Conservation (phyloP, 1,284 basidiomycete genomes). For the Chalciporus sp. region DNA sequence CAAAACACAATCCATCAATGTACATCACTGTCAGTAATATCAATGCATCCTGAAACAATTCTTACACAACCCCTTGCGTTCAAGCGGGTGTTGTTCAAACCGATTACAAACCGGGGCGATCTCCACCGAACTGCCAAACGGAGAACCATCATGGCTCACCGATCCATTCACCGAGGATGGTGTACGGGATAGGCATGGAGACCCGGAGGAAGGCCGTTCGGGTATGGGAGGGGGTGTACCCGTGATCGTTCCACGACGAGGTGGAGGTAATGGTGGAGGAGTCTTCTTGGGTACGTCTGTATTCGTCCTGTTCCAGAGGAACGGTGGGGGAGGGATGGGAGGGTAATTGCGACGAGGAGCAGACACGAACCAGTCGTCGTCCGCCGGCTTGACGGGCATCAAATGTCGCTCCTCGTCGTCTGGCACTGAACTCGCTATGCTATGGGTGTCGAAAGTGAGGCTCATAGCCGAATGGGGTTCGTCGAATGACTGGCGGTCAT, state of each 20-base stretch:
- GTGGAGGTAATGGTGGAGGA: slow-evolving; percentile 43
- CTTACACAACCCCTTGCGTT: slow-evolving; percentile 26
- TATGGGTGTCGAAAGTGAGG: slow-evolving; percentile 42
- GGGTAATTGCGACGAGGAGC: slow-evolving; percentile 15
- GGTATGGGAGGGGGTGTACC: slow-evolving; percentile 21
- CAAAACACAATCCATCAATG: not conserved
- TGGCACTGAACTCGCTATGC: slow-evolving; percentile 43
- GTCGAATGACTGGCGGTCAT: slow-evolving; percentile 19
- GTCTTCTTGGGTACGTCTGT: slow-evolving; percentile 33
- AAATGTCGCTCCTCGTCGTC: slow-evolving; percentile 43
- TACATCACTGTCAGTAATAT: not conserved
- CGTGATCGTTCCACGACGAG: slow-evolving; percentile 35
- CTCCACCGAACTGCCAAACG: slow-evolving; percentile 37
- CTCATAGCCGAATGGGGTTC: slow-evolving; percentile 37
- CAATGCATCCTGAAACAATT: slow-evolving; percentile 31
- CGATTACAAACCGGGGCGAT: slow-evolving; percentile 19
- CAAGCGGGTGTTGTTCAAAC: slow-evolving; percentile 24
- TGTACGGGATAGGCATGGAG: slow-evolving; percentile 13
- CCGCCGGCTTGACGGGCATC: slow-evolving; percentile 28
- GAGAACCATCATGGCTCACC: slow-evolving; percentile 20
- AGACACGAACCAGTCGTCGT: slow-evolving; percentile 21
- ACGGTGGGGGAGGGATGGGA: slow-evolving; percentile 29
- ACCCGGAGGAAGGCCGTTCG: slow-evolving; percentile 21
- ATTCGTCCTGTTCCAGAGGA: slow-evolving; percentile 32
- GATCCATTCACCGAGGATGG: not conserved